Evolutionary conservation across 208 protist genomes (phyloP), one percentile per base, ranked within the genome.

Genomic region (Wallacemonas sp.): DNA sequence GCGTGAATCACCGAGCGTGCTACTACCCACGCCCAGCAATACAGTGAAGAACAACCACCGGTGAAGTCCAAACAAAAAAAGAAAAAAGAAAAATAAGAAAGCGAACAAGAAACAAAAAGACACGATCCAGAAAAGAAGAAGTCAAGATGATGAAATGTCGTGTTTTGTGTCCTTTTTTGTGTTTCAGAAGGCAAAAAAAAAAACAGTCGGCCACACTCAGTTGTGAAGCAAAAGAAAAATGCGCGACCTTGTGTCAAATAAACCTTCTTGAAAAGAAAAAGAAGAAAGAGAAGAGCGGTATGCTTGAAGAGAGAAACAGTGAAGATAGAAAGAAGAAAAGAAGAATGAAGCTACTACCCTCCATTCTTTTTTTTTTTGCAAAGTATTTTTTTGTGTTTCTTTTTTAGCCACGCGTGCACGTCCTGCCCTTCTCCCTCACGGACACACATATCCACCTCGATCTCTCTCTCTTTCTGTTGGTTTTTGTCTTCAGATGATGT

Each of bases 21-120:
- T n/a, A n/a, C n/a, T n/a, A n/a, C n/a, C n/a, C n/a, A n/a, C n/a
- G n/a, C n/a, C n/a, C n/a, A n/a, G n/a, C n/a, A n/a, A n/a, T n/a
- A n/a, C n/a, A n/a, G n/a, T n/a, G n/a, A n/a, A n/a, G n/a, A n/a
- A n/a, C n/a, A n/a, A n/a, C n/a, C n/a, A n/a, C n/a, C n/a, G n/a
- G n/a, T n/a, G n/a, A n/a, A n/a, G n/a, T n/a, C n/a, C 12, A 54
- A 54, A 54, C 16, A 41, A 41, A 41, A 17, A 41, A 41, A 41
- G 9, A 0, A 41, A 41, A 17, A 0, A 41, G 0, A 17, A 41
- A 41, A 0, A 17, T 0, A 41, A 41, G n/a, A n/a, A n/a, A n/a
- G n/a, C n/a, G n/a, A n/a, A n/a, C n/a, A n/a, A n/a, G n/a, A n/a
- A n/a, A n/a, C n/a, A n/a, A n/a, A n/a, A n/a, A n/a, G n/a, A n/a